Conservation (phyloP, 192 early-diverging fungal species). For the Umbelopsis sp. region DNA sequence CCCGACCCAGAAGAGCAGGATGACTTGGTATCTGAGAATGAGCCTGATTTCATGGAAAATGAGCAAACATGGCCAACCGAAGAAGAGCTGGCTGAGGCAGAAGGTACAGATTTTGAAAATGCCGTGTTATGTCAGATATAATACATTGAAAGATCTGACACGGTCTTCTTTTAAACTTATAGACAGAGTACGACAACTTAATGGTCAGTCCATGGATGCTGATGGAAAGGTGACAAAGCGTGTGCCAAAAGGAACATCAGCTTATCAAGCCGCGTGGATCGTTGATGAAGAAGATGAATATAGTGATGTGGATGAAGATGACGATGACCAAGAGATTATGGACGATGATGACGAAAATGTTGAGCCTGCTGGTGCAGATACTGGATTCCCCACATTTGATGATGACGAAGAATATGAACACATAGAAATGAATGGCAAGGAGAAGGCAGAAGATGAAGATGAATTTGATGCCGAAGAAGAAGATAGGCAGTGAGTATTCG, state of each 20-base stretch:
- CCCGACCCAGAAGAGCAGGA: conserved; percentile 76
- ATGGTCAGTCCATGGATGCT: neutral
- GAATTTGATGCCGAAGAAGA: conserved; percentile 45
- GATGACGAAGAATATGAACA: conserved; percentile 59
- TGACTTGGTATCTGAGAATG: conserved; percentile 82
- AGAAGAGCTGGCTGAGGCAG: conserved; percentile 86
- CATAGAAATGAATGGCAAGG: conserved; percentile 42
- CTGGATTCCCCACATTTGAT: conserved; percentile 36
- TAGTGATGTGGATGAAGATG: conserved; percentile 54
- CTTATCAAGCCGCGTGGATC: conserved; percentile 99
- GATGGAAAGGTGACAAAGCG: conserved; percentile 53
- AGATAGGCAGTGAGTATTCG: conserved; percentile 40
- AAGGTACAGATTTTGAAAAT: conserved; percentile 41
- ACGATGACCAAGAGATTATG: conserved; percentile 36
- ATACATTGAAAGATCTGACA: neutral
- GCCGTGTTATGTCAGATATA: neutral
- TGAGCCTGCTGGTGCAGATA: conserved; percentile 24
- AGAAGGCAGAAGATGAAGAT: conserved; percentile 23
- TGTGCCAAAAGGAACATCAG: conserved; percentile 94
- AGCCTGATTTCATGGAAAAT: conserved; percentile 83
- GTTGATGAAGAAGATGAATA: conserved; percentile 75
- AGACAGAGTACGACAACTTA: conserved; percentile 39
- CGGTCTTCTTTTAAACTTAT: neutral
- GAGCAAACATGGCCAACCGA: conserved; percentile 99
- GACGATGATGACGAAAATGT: conserved; percentile 40